Evolutionary conservation across 805 yeast genomes (phyloP).

Genomic region (Kuraishia capsulata): DNA sequence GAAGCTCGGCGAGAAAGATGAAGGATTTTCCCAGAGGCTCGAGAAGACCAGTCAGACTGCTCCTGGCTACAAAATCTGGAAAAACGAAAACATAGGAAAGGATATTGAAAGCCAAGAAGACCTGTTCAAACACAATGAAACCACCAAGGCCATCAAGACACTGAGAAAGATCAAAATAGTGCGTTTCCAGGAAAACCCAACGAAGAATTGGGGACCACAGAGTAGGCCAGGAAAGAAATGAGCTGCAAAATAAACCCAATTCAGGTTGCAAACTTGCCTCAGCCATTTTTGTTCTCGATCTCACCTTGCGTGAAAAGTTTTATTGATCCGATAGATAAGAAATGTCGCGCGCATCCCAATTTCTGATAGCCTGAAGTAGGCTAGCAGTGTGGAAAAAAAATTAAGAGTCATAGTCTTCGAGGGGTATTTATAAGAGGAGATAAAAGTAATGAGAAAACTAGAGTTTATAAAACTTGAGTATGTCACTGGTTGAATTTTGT

Average conservation of each 20-base stretch:
- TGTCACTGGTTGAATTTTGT: no score
- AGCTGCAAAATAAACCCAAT: neutral
- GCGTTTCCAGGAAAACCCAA: constrained; percentile 86
- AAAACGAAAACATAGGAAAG: constrained; percentile 27
- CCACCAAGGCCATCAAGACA: constrained; percentile 46
- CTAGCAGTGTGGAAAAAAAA: no score
- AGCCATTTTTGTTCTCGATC: no score
- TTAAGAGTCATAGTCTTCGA: no score
- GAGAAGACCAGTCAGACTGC: constrained; percentile 37
- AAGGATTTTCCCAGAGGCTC: constrained; percentile 18
- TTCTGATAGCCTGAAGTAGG: no score
- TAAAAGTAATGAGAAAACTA: no score
- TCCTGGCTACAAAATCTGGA: constrained; percentile 50
- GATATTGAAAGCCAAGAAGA: constrained; percentile 21
- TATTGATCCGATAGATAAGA: no score
- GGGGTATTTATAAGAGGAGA: no score
- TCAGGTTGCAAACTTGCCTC: no score
- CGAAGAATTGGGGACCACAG: constrained; percentile 96
- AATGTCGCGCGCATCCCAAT: no score
- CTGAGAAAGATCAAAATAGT: constrained; percentile 74
- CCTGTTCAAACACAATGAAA: constrained; percentile 29
- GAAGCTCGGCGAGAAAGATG: constrained; percentile 45
- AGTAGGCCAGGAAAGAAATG: constrained; percentile 47
- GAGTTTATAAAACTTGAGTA: no score
- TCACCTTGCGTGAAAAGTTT: no score